These are phyloP conservation scores for Mycena filopes DNA, from an alignment of 768 basidiomycete species.

Conservation along the genomic window DNA sequence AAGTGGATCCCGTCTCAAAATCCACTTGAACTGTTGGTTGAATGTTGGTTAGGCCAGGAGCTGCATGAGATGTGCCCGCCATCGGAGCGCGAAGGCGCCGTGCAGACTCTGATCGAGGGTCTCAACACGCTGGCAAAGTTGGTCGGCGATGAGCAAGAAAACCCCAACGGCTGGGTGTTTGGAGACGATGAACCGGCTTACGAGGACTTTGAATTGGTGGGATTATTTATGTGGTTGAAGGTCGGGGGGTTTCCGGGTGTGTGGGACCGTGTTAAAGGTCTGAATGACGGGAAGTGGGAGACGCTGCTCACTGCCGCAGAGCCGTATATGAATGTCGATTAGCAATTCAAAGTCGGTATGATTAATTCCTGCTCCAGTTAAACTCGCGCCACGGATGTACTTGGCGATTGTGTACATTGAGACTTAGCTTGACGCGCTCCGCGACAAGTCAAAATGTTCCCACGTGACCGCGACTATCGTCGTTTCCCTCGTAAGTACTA, in stretches of 20 bases:
- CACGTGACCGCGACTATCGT: no score
- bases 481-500: no score
- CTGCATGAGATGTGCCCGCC: conserved; percentile 12
- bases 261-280: neutral
- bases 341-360: no score
- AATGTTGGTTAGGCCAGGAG: neutral
- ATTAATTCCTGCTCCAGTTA: no score
- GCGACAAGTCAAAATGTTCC: no score
- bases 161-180: neutral
- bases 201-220: conserved; percentile 11
- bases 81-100: neutral
- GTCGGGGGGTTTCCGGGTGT: neutral
- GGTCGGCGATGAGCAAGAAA: neutral
- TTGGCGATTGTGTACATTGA: no score
- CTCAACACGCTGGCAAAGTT: conserved; percentile 2
- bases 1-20: neutral
- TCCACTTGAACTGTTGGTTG: neutral
- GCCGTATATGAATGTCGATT: conserved; percentile 1
- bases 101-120: neutral
- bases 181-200: neutral
- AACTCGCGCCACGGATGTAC: no score
- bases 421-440: no score
- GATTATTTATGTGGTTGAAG: conserved; percentile 10
- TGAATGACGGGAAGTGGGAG: conserved; percentile 4
- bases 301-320: neutral